Conservation (phyloP, 2,329 filamentous ascomycete species). For the Trichoderma hamatum region DNA sequence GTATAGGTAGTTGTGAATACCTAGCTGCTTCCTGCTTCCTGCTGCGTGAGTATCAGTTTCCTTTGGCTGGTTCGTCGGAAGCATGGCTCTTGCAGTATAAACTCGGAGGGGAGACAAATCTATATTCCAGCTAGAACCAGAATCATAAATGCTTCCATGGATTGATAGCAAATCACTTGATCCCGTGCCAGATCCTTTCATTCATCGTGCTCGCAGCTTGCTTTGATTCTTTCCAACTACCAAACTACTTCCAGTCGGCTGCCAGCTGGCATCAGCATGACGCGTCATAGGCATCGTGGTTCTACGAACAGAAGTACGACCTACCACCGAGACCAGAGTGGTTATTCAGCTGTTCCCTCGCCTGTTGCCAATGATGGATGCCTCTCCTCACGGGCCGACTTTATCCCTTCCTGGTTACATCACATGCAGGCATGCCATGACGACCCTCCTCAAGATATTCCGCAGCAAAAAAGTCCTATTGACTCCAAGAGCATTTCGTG, state of each 20-base stretch:
- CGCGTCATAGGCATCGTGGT: neutral
- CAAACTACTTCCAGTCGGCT: neutral
- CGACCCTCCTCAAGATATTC: neutral
- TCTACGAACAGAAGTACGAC: neutral
- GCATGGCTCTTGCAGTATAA: conserved; percentile 7
- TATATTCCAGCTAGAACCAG: neutral
- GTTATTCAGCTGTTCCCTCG: neutral
- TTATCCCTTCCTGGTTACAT: conserved; percentile 21
- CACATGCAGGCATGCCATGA: conserved; percentile 17
- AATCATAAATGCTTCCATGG: neutral
- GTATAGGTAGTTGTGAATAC: neutral
- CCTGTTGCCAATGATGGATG: neutral
- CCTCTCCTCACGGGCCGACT: neutral
- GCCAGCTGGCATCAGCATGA: conserved; percentile 13
- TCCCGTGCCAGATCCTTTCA: neutral
- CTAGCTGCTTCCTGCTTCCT: neutral
- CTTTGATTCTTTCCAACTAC: conserved; percentile 23
- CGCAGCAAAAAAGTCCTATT: neutral
- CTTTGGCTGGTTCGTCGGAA: neutral
- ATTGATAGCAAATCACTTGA: neutral
- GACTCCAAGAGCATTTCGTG: neutral
- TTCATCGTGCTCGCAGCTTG: neutral
- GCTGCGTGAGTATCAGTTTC: neutral
- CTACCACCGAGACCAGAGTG: neutral
- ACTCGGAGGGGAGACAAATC: neutral